Evolutionary conservation across 805 yeast species (phyloP), one percentile per base, ranked within the genome.

Genomic region (Spathaspora hagerdaliae): DNA sequence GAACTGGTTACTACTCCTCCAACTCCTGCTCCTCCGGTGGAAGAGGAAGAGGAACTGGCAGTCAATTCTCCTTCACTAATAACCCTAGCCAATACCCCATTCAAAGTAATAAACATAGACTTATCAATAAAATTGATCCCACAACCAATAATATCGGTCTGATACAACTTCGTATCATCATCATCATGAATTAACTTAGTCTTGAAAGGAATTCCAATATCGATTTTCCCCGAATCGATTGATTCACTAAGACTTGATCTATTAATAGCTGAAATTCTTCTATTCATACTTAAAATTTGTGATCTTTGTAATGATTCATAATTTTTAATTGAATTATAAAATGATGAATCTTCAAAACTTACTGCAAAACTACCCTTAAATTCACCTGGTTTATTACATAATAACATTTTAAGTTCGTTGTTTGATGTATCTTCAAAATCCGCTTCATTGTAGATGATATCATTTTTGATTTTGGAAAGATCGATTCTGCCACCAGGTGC

Each of bases 51-150:
- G 36, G 51, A 58, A 5, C 49, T 51, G 4, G 64, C 50, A 7
- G 38, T 39, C 31, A 67, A 52, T 27, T 61, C 66, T 14, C 56
- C 63, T 38, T 59, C 56, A 5, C 51, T 39, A 7, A 67, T 59
- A 3, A 53, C 53, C 32, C 51, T 57, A 8, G 63, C 62, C 33
- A 65, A 51, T 3, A 86, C 73, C 1, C 97, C 97, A 63, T 91
- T 90, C 59, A 86, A 83, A 0, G 97, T 90, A 51, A 80, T 79
- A 55, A 90, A 91, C 2, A 88, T 74, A 0, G 81, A 65, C 36
- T 79, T 75, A 36, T 77, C 78, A 12, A 76, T 69, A 54, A 79
- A 85, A 65, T 90, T 85, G 24, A 89, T 74, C 5, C 97, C 97
- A 62, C 91, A 85, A 0, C 97, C 97, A 50, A 91, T 74, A 2